Evolutionary conservation across 192 early-diverging fungal species (phyloP).

Genomic region (Coemansia sp.): DNA sequence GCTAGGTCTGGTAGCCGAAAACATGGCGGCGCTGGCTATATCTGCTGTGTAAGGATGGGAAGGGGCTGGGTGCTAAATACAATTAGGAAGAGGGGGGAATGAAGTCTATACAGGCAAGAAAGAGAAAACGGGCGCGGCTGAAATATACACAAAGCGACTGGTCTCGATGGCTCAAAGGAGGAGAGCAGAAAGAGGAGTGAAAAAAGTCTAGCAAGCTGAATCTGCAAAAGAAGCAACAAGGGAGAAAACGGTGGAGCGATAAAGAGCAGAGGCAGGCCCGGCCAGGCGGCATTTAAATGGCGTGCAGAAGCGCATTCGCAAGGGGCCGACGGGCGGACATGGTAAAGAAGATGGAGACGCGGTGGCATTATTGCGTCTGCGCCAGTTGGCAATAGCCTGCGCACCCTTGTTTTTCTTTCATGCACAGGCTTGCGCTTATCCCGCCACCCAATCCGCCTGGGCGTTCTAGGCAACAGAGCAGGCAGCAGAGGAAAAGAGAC

Average conservation of each 20-base stretch:
- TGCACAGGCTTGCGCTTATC: neutral
- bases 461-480: neutral
- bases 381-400: no score
- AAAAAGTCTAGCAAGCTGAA: neutral
- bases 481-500: no score
- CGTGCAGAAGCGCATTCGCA: no score
- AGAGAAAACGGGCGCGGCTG: no score
- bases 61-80: neutral
- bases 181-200: neutral
- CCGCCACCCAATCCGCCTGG: slow-evolving; percentile 5
- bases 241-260: neutral
- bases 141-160: neutral
- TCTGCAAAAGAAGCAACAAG: neutral
- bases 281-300: neutral
- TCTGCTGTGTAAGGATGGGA: neutral
- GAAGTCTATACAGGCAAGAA: neutral
- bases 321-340: no score
- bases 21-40: slow-evolving; percentile 11
- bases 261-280: neutral
- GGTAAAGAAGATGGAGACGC: no score
- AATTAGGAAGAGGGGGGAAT: neutral
- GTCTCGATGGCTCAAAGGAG: neutral
- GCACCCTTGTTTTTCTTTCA: neutral
- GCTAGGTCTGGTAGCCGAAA: slow-evolving; percentile 18
- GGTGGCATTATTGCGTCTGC: no score